A percentile compares a stretch with the other conserved stretches of the same genome.
Conservation (phyloP, 495 filamentous ascomycete genomes). For the Massariosphaeria phaeospora region DNA sequence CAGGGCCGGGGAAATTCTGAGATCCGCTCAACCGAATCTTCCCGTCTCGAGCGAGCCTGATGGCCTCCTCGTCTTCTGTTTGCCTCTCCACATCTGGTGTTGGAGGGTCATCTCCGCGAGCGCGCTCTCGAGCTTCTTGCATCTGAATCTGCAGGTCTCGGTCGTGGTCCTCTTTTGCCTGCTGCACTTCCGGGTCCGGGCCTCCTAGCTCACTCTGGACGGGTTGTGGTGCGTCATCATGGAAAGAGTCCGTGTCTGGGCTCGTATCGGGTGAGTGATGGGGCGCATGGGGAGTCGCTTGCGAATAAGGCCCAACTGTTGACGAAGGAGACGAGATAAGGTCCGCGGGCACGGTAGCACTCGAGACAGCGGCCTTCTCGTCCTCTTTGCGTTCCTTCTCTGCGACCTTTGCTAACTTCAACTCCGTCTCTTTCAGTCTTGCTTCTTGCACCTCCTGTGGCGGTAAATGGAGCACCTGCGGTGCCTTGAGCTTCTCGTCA, state of each 20-base stretch:
- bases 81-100: constrained; percentile 42
- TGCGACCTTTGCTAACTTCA: constrained; percentile 25
- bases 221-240: constrained; percentile 37
- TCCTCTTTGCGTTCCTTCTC: constrained; percentile 30
- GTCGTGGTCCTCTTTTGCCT: constrained; percentile 42
- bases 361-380: constrained; percentile 20
- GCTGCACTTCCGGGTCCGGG: constrained; percentile 33
- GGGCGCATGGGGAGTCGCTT: constrained; percentile 41
- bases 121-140: constrained; percentile 37
- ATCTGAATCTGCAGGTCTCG: constrained; percentile 38
- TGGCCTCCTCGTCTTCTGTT: constrained; percentile 38
- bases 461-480: constrained; percentile 39
- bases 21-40: constrained; percentile 15
- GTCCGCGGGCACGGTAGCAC: constrained; percentile 21
- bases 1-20: background rate
- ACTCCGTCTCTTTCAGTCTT: constrained; percentile 33
- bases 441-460: constrained; percentile 39
- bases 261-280: constrained; percentile 49
- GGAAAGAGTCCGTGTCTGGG: constrained; percentile 49
- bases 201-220: constrained; percentile 35
- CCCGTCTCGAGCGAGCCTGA: constrained; percentile 29
- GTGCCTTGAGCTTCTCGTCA: constrained; percentile 15
- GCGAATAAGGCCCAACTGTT: constrained; percentile 42
- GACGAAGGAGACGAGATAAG: constrained; percentile 42
- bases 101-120: constrained; percentile 33